Evolutionary conservation across 495 filamentous ascomycete genomes (phyloP).

Genomic region (Jackrogersella minutella): DNA sequence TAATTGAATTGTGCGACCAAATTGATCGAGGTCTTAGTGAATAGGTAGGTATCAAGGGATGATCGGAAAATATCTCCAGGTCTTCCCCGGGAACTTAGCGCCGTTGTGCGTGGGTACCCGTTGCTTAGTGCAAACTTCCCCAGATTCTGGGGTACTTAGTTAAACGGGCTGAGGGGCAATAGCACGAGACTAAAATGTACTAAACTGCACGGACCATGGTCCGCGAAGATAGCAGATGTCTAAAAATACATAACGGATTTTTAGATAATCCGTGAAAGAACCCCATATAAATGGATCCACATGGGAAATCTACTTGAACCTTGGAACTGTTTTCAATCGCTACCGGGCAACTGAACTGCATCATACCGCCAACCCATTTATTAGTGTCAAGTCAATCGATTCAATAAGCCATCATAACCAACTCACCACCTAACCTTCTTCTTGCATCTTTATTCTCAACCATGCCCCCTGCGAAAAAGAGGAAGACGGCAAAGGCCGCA

Average conservation of each 20-base stretch:
- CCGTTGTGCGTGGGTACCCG: neutral
- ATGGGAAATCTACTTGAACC: neutral
- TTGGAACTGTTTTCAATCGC: no score
- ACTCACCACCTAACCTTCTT: neutral
- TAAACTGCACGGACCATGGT: neutral
- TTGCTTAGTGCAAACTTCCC: slow-evolving; percentile 11
- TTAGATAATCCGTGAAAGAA: slow-evolving; percentile 1
- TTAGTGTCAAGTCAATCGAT: neutral
- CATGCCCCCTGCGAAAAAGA: slow-evolving; percentile 60
- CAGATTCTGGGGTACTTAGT: slow-evolving; percentile 29
- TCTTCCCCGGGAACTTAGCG: slow-evolving; percentile 14
- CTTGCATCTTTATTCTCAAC: neutral
- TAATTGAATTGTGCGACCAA: neutral
- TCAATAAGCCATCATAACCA: neutral
- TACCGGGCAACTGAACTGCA: neutral
- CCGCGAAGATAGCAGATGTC: neutral
- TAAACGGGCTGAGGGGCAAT: neutral
- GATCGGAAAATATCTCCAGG: neutral
- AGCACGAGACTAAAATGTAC: neutral
- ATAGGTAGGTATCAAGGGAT: no score
- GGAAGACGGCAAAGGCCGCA: slow-evolving; percentile 50
- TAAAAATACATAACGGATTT: neutral
- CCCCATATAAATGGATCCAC: no score
- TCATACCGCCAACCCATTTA: slow-evolving; percentile 12
- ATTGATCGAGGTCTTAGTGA: neutral